Conservation (phyloP, 2,329 filamentous ascomycete species). For the Penicillium sp. region DNA sequence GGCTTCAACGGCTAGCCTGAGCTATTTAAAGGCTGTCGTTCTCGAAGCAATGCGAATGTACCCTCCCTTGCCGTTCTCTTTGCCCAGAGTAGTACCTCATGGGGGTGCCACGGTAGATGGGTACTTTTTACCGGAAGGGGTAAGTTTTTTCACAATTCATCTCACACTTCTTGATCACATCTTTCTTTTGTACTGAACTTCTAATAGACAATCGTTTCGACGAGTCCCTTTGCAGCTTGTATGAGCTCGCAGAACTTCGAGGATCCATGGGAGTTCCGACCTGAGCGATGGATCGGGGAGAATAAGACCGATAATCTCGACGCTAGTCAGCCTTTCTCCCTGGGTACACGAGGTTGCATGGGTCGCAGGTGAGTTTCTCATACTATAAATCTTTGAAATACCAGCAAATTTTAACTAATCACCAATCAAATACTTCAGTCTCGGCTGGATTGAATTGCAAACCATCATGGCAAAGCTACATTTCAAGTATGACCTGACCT, state of each 20-base stretch:
- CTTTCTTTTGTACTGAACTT: no score
- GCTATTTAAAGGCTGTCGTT: conserved; percentile 22
- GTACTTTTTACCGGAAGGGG: conserved; percentile 14
- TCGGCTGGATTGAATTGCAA: no score
- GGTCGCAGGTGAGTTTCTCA: no score
- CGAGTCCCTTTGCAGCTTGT: conserved; percentile 17
- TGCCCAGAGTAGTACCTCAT: conserved; percentile 17
- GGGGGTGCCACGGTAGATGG: conserved; percentile 17
- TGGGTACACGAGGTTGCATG: no score
- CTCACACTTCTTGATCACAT: no score
- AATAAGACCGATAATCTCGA: no score
- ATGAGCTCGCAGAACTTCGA: conserved; percentile 18
- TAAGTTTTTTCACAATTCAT: not conserved
- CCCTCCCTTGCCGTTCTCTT: conserved; percentile 20
- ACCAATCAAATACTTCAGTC: no score
- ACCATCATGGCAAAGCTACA: no score
- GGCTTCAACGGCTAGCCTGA: not conserved
- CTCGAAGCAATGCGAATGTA: conserved; percentile 22
- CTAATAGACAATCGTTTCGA: conserved; percentile 6
- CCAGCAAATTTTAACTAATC: no score
- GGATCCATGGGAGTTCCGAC: conserved; percentile 18
- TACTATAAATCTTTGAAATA: no score
- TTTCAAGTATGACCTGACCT: no score
- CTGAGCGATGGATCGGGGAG: conserved; percentile 19
- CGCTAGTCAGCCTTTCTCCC: no score